A percentile compares a stretch with the other conserved stretches of the same genome.
phyloP scores from a whole-genome alignment of 257 asterid genomes.

The Gentiana dahurica region DNA sequence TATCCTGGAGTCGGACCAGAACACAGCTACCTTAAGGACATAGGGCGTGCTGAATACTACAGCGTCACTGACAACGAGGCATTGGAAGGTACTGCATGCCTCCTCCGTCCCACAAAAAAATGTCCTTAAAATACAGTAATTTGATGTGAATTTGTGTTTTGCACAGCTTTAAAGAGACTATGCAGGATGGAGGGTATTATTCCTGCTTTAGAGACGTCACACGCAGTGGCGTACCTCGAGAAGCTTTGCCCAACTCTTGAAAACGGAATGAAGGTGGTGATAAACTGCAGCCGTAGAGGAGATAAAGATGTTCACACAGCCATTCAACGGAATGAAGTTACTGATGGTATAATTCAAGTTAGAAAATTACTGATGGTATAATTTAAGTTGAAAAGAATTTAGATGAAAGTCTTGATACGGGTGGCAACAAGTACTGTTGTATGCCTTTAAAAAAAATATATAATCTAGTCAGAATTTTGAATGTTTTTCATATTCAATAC shows the following conservation, averaged over 20 bases:
- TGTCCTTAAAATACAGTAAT: not conserved
- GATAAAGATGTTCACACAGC: conserved; percentile 55
- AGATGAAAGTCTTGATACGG: too few species aligned
- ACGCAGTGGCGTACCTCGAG: conserved; percentile 59
- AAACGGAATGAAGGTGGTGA: conserved; percentile 52
- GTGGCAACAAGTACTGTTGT: too few species aligned
- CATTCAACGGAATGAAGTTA: conserved; percentile 9
- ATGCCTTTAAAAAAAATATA: too few species aligned
- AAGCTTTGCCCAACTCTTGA: conserved; percentile 44
- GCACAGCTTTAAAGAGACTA: conserved; percentile 42
- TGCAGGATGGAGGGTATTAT: conserved; percentile 60
- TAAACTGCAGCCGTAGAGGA: conserved; percentile 68
- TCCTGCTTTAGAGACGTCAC: conserved; percentile 70
- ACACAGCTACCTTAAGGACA: conserved; percentile 64
- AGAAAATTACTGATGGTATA: too few species aligned
- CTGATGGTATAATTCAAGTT: not conserved
- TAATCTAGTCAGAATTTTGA: too few species aligned
- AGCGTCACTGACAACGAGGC: conserved; percentile 58
- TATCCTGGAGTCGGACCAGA: conserved; percentile 81
- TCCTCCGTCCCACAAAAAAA: not conserved
- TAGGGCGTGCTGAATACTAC: conserved; percentile 50
- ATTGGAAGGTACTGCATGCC: conserved; percentile 34
- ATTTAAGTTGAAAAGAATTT: not conserved
- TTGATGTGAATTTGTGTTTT: not conserved
- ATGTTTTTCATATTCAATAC: too few species aligned